Evolutionary conservation across 352 stramenopile species (phyloP), one percentile per base, ranked within the genome.

Genomic region (Phytophthora agathidicida): DNA sequence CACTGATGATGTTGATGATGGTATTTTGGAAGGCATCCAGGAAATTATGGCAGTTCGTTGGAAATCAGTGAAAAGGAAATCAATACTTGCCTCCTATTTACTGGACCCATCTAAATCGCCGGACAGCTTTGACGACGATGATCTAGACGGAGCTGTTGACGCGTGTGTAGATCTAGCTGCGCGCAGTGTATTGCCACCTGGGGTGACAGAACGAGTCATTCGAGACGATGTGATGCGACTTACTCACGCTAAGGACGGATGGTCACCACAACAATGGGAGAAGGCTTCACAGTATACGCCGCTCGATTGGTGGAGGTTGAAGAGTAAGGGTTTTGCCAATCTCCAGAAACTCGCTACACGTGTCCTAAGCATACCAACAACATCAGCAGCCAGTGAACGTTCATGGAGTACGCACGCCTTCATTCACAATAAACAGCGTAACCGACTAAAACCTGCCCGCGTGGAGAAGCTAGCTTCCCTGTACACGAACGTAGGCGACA

Each of bases 401-500:
- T 53, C 39, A 11, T 61, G 54, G 47, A 61, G 39, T 13, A 56
- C 52, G 7, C 47, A 65, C 17, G 13, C 11, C 2, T 71, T 62
- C 24, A 51, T 71, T 3, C 48, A 63, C n/a, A 43, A 26, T 6
- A 54, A 67, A 32, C 22, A 36, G 3, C 24, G 47, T 3, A 71
- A 58, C 16, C 5, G 43, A 20, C 28, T 67, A 2, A 38, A 30
- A 7, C 19, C 48, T 5, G 17, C n/a, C 50, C 26, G 54, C 4
- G 26, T 66, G 1, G 35, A 67, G 11, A 63, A 63, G 32, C 33
- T 71, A 1, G 42, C 16, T 17, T 71, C 57, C 27, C 14, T 71
- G 2, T 66, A 71, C 16, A 41, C n/a, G 16, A 31, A 54, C 30
- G 10, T 46, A 2, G 38, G 22, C 5, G 9, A 32, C 22, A 46